Percentiles rank a stretch among this genome's conserved stretches.
phyloP scores from a whole-genome alignment of 106 monocot genomes.

The Platanthera zijinensis region DNA sequence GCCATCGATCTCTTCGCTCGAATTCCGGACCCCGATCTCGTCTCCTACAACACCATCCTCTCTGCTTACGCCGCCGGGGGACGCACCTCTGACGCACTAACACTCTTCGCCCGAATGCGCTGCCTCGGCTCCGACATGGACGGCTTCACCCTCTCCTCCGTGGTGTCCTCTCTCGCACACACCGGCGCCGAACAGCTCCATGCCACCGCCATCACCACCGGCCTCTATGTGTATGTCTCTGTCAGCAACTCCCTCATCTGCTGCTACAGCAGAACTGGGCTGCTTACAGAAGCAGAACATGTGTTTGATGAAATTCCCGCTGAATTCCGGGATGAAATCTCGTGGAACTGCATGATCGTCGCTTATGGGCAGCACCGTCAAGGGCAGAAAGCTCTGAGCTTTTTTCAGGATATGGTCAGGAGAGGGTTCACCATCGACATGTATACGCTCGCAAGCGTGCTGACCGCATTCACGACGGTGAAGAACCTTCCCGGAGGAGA shows the following conservation, averaged over 20 bases:
- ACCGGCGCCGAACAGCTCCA: constrained; percentile 31
- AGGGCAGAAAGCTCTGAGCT: constrained; percentile 29
- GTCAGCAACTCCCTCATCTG: constrained; percentile 44
- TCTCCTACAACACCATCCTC: constrained; percentile 72
- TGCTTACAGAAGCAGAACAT: constrained; percentile 21
- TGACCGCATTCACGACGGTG: constrained; percentile 43
- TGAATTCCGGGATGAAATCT: constrained; percentile 28
- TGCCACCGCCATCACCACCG: constrained; percentile 23
- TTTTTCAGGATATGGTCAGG: constrained; percentile 32
- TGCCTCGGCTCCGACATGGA: constrained; percentile 10
- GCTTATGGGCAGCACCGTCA: constrained; percentile 55
- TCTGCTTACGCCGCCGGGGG: constrained; percentile 25
- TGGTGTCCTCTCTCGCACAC: constrained; percentile 19
- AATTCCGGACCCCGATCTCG: constrained; percentile 51
- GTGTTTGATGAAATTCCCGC: constrained; percentile 27
- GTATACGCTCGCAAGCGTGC: constrained; percentile 58
- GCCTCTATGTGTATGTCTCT: constrained; percentile 34
- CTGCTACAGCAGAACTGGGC: constrained; percentile 30
- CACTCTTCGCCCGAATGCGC: constrained; percentile 35
- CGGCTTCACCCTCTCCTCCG: constrained; percentile 48
- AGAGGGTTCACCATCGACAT: constrained; percentile 31
- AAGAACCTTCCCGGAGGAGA: constrained; percentile 30
- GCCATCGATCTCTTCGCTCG: constrained; percentile 22
- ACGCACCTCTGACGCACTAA: constrained; percentile 10
- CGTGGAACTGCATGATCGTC: constrained; percentile 89